Base-by-base conservation (phyloP, 2,329 filamentous ascomycete genomes). In the Trichoderma koningiopsis region DNA sequence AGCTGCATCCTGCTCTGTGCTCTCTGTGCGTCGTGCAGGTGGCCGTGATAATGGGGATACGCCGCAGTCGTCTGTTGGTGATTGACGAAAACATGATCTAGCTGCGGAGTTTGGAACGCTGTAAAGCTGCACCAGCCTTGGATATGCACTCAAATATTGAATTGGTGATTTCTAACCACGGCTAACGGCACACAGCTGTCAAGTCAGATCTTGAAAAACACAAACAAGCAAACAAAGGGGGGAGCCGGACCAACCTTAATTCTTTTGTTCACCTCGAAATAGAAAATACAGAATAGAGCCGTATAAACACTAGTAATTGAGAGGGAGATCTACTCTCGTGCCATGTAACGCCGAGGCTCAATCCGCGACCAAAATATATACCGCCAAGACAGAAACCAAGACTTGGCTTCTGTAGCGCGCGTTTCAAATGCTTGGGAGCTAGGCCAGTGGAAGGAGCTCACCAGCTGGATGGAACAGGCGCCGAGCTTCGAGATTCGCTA, bases 381-480 rank as follows among this genome's bases (percentile, higher is more conserved):
- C 29, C 4, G 29, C 29, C 29, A 55, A 57, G n/a, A 24, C 53
- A 29, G 22, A 11, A 11, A 24, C 37, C 27, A 27, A 37, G 27
- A 47, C 62, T 47, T 40, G 52, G 53, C 53, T 52, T 33, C 40
- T 49, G 53, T 59, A 67, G 55, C 66, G 49, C 58, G 66, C 52
- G 66, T 68, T 68, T 68, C 66, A 68, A 57, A 37, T 68, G 49
- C 52, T 53, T 33, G 29, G 24, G n/a, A 29, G 57, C 58, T 57
- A 55, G 37, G 37, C 66, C 58, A 68, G 62, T 68, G 40, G 37
- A 57, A 62, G 66, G 47, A 57, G 57, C 24, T 55, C 43, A 53
- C 57, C 49, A 55, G 24, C 57, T 47, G 57, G 47, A 68, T 68
- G 65, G 66, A 68, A 68, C 66, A 58, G 58, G 52, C 66, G 66